These are phyloP conservation scores for Fusarium guadeloupense DNA, from an alignment of 2,329 filamentous ascomycete genomes.

Conservation along the genomic window DNA sequence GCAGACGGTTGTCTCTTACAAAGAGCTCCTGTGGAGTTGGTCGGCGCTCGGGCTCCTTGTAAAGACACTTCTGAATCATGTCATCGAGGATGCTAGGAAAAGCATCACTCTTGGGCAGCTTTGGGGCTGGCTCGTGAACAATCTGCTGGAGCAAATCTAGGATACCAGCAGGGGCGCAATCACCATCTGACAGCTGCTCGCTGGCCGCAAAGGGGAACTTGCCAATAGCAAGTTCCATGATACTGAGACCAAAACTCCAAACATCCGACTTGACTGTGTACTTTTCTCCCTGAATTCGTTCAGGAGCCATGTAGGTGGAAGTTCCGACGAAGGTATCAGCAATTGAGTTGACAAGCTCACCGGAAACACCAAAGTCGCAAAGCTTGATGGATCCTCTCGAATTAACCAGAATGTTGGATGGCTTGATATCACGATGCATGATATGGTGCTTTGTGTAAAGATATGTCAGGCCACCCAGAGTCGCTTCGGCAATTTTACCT, in stretches of 20 bases:
- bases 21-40: constrained; percentile 94
- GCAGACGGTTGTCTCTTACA: constrained; percentile 62
- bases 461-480: constrained; percentile 91
- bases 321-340: constrained; percentile 98
- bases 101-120: constrained; percentile 93
- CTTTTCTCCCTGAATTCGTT: constrained; percentile 94
- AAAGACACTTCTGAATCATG: constrained; percentile 95
- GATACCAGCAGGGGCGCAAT: constrained; percentile 90
- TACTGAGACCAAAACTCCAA: constrained; percentile 93
- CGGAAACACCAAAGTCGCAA: constrained; percentile 98
- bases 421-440: constrained; percentile 99
- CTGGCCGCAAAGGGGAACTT: constrained; percentile 92
- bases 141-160: constrained; percentile 96
- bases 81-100: constrained; percentile 96
- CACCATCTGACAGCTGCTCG: constrained; percentile 74
- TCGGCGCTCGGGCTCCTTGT: constrained; percentile 86
- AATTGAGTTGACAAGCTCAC: constrained; percentile 96
- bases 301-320: constrained; percentile 98
- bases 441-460: constrained; percentile 96
- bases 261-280: constrained; percentile 99
- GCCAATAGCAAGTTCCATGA: constrained; percentile 98
- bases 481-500: constrained; percentile 96
- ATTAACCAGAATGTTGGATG: constrained; percentile 96
- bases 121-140: constrained; percentile 93
- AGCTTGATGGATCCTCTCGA: constrained; percentile 94